phyloP scores from a whole-genome alignment of 2,329 filamentous ascomycete genomes.

The Macrophomina tecta region DNA sequence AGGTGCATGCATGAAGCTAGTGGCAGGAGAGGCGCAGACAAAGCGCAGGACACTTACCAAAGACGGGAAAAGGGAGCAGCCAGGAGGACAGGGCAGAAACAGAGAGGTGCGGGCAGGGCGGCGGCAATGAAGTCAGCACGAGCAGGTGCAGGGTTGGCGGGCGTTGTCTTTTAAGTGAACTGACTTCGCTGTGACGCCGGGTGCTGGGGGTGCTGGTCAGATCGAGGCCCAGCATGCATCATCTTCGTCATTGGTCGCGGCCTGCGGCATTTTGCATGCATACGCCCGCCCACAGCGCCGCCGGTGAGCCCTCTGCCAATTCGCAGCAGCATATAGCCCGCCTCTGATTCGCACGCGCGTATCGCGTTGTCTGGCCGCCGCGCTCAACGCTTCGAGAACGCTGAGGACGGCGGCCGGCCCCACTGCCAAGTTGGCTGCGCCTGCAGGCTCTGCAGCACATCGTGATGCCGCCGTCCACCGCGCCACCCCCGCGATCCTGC shows the following conservation, averaged over 20 bases:
- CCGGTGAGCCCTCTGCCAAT: constrained; percentile 21
- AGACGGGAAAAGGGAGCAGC: constrained; percentile 7
- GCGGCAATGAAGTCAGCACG: background rate
- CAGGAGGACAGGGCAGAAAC: background rate
- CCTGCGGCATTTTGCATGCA: constrained; percentile 24
- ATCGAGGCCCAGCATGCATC: constrained; percentile 19
- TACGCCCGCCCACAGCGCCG: constrained; percentile 22
- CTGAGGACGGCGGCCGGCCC: constrained; percentile 2
- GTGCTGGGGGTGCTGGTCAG: constrained; percentile 22
- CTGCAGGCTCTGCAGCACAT: constrained; percentile 16
- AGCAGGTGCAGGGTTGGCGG: constrained; percentile 13
- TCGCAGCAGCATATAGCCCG: background rate
- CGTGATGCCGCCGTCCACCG: constrained; percentile 12
- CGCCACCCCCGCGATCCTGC: constrained; percentile 24
- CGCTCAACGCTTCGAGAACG: constrained; percentile 23
- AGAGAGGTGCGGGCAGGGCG: background rate
- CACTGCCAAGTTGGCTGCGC: constrained; percentile 21
- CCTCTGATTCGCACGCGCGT: constrained; percentile 22
- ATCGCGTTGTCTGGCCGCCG: constrained; percentile 12
- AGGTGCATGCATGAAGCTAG: constrained; percentile 19
- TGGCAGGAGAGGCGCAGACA: constrained; percentile 14
- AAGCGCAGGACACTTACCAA: constrained; percentile 23
- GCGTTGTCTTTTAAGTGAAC: constrained; percentile 22
- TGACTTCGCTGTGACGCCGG: constrained; percentile 18
- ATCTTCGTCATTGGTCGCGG: constrained; percentile 14